These are phyloP conservation scores for Stereocaulon alpinum DNA, from an alignment of 495 filamentous ascomycete genomes.

Conservation along the genomic window DNA sequence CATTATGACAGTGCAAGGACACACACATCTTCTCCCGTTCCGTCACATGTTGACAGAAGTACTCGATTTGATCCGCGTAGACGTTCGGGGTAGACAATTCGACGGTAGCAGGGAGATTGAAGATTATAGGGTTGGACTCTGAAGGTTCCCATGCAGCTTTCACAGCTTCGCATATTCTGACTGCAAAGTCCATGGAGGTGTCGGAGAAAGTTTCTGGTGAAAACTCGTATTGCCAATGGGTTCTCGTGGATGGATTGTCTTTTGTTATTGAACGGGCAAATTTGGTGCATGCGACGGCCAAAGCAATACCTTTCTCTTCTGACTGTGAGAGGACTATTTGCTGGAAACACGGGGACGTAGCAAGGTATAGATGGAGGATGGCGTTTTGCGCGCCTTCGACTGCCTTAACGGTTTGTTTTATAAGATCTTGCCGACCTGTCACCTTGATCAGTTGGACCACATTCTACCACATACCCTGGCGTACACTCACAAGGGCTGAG, in stretches of 20 bases:
- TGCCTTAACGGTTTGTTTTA: conserved; percentile 80
- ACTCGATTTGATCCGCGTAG: conserved; percentile 95
- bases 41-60: conserved; percentile 74
- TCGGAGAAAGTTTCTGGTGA: conserved; percentile 96
- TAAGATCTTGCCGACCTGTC: conserved; percentile 66
- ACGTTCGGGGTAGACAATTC: conserved; percentile 94
- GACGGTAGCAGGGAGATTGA: conserved; percentile 95
- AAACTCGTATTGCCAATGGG: conserved; percentile 93
- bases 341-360: conserved; percentile 58
- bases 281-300: conserved; percentile 80
- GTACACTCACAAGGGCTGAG: conserved; percentile 60
- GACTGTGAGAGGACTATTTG: conserved; percentile 76
- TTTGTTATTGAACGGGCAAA: conserved; percentile 87
- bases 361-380: conserved; percentile 93
- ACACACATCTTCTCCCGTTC: conserved; percentile 75
- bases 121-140: conserved; percentile 77
- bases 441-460: not conserved
- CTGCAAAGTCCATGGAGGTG: conserved; percentile 70
- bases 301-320: conserved; percentile 67
- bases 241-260: conserved; percentile 64
- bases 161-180: conserved; percentile 84
- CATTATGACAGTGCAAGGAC: conserved; percentile 87
- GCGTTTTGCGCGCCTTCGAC: conserved; percentile 87
- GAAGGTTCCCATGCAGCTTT: conserved; percentile 91
- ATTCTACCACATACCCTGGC: not conserved